Conservation (phyloP, 192 early-diverging fungal genomes). For the Umbelopsis isabellina region DNA sequence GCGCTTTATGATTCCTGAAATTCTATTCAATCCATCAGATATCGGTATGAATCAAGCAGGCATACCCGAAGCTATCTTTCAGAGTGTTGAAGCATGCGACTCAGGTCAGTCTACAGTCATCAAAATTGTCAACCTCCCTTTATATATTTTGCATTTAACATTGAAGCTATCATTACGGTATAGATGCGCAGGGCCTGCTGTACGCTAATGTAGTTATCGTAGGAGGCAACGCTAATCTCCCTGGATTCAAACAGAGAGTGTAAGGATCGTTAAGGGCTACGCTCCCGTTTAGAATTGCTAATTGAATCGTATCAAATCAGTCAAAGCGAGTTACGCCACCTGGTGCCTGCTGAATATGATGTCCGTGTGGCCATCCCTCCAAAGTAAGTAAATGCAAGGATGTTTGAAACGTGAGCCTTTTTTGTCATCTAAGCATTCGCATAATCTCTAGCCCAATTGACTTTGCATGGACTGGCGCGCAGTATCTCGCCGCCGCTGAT, state of each 20-base stretch:
- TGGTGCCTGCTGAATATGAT: slow-evolving; percentile 60
- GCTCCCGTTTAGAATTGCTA: background rate
- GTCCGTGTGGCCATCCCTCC: slow-evolving; percentile 56
- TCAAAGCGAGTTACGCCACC: slow-evolving; percentile 54
- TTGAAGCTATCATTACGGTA: slow-evolving; percentile 29
- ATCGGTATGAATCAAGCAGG: slow-evolving; percentile 76
- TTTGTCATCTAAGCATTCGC: slow-evolving; percentile 13
- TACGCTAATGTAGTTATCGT: slow-evolving; percentile 70
- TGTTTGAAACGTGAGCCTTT: background rate
- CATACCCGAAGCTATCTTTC: slow-evolving; percentile 66
- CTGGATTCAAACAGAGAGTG: slow-evolving; percentile 67
- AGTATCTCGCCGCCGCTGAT: slow-evolving; percentile 44
- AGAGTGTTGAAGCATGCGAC: slow-evolving; percentile 53
- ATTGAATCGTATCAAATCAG: slow-evolving; percentile 26
- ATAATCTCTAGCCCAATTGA: slow-evolving; percentile 51
- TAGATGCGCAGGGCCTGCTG: slow-evolving; percentile 61
- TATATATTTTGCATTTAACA: background rate
- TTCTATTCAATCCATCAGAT: slow-evolving; percentile 75
- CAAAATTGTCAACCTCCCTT: background rate
- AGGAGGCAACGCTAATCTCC: slow-evolving; percentile 68
- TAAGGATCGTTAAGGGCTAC: slow-evolving; percentile 37
- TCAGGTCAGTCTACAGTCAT: slow-evolving; percentile 39
- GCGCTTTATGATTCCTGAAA: slow-evolving; percentile 76
- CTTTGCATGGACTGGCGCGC: slow-evolving; percentile 63
- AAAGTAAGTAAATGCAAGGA: slow-evolving; percentile 50